These are phyloP conservation scores for Mentha longifolia DNA, from an alignment of 257 asterid genomes.

Conservation along the genomic window DNA sequence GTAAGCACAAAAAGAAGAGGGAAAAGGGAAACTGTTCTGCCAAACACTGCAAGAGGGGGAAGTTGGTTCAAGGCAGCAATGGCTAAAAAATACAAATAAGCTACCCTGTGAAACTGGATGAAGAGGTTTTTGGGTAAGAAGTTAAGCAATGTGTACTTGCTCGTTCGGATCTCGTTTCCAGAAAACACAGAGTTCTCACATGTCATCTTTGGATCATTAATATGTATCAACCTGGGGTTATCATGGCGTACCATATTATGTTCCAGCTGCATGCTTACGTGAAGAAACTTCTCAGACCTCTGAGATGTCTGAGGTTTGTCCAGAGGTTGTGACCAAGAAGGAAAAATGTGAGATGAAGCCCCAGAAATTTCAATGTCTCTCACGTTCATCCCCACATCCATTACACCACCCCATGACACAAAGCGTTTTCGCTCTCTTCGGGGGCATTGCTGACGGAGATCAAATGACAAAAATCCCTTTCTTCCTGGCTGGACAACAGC, in stretches of 20 bases:
- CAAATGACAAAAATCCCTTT: slow-evolving; percentile 50
- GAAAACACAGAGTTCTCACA: slow-evolving; percentile 65
- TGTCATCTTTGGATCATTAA: slow-evolving; percentile 81
- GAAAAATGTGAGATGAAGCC: slow-evolving; percentile 38
- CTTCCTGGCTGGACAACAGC: slow-evolving; percentile 32
- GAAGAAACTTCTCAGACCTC: slow-evolving; percentile 65
- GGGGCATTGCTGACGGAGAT: slow-evolving; percentile 53
- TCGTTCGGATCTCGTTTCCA: slow-evolving; percentile 94
- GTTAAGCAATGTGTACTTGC: slow-evolving; percentile 84
- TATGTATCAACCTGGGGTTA: slow-evolving; percentile 81
- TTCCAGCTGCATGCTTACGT: slow-evolving; percentile 84
- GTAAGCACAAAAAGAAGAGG: slow-evolving; percentile 97
- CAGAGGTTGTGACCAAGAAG: slow-evolving; percentile 50
- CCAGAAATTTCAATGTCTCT: slow-evolving; percentile 62
- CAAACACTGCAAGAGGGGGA: slow-evolving; percentile 98
- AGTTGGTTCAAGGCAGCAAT: slow-evolving; percentile 97
- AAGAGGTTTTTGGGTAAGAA: slow-evolving; percentile 95
- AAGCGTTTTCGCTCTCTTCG: slow-evolving; percentile 59
- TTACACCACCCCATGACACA: slow-evolving; percentile 92
- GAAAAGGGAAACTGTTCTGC: slow-evolving; percentile 93
- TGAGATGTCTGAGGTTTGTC: slow-evolving; percentile 43
- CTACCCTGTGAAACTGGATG: slow-evolving; percentile 94
- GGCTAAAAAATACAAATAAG: slow-evolving; percentile 91
- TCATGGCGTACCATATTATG: slow-evolving; percentile 59
- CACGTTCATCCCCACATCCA: slow-evolving; percentile 57